These are phyloP conservation scores for Verticillium tricorpus DNA, from an alignment of 2,329 filamentous ascomycete species.

Conservation along the genomic window DNA sequence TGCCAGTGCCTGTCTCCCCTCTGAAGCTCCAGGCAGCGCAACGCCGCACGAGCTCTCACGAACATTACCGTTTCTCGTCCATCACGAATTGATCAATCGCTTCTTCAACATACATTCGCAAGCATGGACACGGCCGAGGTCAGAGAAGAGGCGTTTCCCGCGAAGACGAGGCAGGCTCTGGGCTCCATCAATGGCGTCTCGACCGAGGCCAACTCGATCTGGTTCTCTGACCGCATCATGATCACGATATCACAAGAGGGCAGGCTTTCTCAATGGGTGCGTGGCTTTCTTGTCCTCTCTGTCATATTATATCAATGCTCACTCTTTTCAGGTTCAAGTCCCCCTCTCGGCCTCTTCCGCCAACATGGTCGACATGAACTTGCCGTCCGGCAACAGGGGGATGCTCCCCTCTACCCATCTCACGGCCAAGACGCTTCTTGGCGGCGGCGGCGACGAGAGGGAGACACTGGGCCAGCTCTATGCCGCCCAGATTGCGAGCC, in stretches of 20 bases:
- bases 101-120: background rate
- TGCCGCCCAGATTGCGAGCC: slow-evolving; percentile 82
- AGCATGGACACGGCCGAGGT: slow-evolving; percentile 38
- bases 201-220: slow-evolving; percentile 69
- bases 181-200: slow-evolving; percentile 61
- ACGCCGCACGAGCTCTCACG: background rate
- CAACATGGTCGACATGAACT: slow-evolving; percentile 56
- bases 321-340: slow-evolving; percentile 61
- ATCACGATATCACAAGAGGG: slow-evolving; percentile 85
- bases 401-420: slow-evolving; percentile 74
- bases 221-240: slow-evolving; percentile 86
- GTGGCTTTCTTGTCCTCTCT: slow-evolving; percentile 15
- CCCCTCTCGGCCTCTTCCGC: slow-evolving; percentile 66
- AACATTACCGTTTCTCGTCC: background rate
- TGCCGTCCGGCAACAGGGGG: slow-evolving; percentile 39
- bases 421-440: slow-evolving; percentile 81
- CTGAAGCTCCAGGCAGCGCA: background rate
- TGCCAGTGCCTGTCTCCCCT: background rate
- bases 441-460: slow-evolving; percentile 72
- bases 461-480: slow-evolving; percentile 85
- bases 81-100: background rate
- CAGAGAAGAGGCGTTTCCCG: slow-evolving; percentile 61
- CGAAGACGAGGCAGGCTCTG: slow-evolving; percentile 52
- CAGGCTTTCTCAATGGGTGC: slow-evolving; percentile 85
- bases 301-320: slow-evolving; percentile 17